Evolutionary conservation across 805 yeast species (phyloP).

Genomic region (Sugiyamaella lignohabitans): DNA sequence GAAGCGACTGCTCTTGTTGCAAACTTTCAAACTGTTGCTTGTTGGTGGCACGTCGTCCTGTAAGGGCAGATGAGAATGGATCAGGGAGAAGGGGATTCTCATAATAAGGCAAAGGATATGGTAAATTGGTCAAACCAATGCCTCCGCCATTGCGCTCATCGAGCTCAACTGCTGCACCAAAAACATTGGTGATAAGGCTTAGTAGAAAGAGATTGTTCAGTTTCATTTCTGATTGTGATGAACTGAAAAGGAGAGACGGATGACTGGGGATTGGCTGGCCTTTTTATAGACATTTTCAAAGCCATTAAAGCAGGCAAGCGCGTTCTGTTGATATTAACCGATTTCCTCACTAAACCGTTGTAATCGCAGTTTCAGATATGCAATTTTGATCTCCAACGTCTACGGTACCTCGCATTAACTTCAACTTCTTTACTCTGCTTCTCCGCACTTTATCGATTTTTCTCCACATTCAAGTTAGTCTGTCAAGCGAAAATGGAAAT

Average conservation of each 20-base stretch:
- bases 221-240: not conserved
- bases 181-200: no score
- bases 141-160: not conserved
- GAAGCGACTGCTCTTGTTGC: constrained; percentile 1
- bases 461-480: not conserved
- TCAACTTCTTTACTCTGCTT: not conserved
- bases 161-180: not conserved
- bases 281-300: no score
- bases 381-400: no score
- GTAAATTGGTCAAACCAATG: not conserved
- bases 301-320: no score
- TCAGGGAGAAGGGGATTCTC: constrained; percentile 1
- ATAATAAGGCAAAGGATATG: constrained; percentile 3
- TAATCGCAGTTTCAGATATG: no score
- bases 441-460: not conserved
- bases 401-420: not conserved
- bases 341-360: no score
- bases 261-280: not conserved
- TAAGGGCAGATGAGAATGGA: not conserved
- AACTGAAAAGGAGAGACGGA: not conserved
- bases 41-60: constrained; percentile 1
- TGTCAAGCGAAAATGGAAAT: no score
- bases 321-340: not conserved
- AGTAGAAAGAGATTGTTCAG: not conserved
- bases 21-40: not conserved